These are phyloP conservation scores for Hypoxylon sp. DNA, from an alignment of 2,329 filamentous ascomycete species.

Conservation along the genomic window DNA sequence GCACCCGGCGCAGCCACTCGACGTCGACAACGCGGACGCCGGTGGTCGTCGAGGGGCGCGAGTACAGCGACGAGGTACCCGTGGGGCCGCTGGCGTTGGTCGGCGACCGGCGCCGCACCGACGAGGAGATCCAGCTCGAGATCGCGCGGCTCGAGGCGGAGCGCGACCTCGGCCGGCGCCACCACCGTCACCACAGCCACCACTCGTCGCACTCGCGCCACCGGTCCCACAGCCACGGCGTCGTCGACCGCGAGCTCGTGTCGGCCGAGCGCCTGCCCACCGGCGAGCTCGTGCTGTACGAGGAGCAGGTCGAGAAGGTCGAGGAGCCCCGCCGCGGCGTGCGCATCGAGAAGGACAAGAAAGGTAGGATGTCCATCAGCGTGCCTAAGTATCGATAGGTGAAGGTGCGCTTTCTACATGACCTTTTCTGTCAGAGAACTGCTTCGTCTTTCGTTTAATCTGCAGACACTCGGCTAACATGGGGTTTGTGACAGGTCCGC, in stretches of 20 bases:
- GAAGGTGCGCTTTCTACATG: slow-evolving; percentile 52
- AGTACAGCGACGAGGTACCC: slow-evolving; percentile 47
- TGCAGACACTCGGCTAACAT: slow-evolving; percentile 33
- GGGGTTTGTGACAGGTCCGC: slow-evolving; percentile 60
- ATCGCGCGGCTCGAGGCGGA: slow-evolving; percentile 76
- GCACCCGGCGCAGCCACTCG: slow-evolving; percentile 43
- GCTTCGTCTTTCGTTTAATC: too few species aligned
- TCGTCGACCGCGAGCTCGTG: slow-evolving; percentile 62
- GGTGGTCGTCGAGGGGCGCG: slow-evolving; percentile 52
- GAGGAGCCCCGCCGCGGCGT: slow-evolving; percentile 64
- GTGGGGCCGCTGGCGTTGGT: slow-evolving; percentile 54
- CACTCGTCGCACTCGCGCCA: slow-evolving; percentile 45
- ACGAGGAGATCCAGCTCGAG: slow-evolving; percentile 75
- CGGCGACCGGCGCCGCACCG: slow-evolving; percentile 51
- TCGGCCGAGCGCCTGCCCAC: slow-evolving; percentile 65
- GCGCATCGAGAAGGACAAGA: slow-evolving; percentile 86
- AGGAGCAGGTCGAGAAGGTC: slow-evolving; percentile 65
- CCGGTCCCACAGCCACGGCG: slow-evolving; percentile 49
- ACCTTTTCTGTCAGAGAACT: slow-evolving; percentile 1
- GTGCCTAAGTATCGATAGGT: slow-evolving; percentile 71
- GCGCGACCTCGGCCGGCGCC: slow-evolving; percentile 42
- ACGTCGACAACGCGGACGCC: slow-evolving; percentile 49
- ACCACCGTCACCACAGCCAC: slow-evolving; percentile 38
- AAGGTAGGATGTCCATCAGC: slow-evolving; percentile 93
- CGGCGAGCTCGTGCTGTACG: slow-evolving; percentile 69